Evolutionary conservation across 495 filamentous ascomycete genomes (phyloP).

Genomic region (Aspergillus taichungensis): DNA sequence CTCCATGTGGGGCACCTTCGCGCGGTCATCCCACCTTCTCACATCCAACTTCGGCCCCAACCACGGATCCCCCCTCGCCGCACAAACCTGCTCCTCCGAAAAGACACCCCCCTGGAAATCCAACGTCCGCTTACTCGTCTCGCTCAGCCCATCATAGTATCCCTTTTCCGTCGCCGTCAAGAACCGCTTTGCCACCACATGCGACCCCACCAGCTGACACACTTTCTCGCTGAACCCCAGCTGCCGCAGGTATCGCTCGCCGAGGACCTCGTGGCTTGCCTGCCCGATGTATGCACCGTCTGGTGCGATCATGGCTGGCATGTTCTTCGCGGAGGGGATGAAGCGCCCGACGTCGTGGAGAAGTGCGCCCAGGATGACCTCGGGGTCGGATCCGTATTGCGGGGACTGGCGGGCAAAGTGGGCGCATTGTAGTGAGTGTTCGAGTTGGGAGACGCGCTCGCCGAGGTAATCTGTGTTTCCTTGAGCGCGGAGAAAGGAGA

Average conservation of each 20-base stretch:
- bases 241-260: slow-evolving; percentile 26
- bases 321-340: slow-evolving; percentile 22
- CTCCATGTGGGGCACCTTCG: too few species aligned
- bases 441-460: slow-evolving; percentile 32
- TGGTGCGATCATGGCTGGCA: slow-evolving; percentile 12
- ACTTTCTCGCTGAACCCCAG: slow-evolving; percentile 33
- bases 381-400: slow-evolving; percentile 17
- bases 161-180: slow-evolving; percentile 27
- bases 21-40: slow-evolving; percentile 30
- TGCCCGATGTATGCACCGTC: slow-evolving; percentile 25
- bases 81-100: slow-evolving; percentile 17
- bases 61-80: slow-evolving; percentile 21
- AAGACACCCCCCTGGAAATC: slow-evolving; percentile 31
- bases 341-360: slow-evolving; percentile 39
- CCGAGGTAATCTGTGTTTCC: slow-evolving; percentile 25
- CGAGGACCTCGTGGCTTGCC: slow-evolving; percentile 29
- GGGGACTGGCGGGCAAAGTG: slow-evolving; percentile 20
- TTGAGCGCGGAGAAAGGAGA: slow-evolving; percentile 17
- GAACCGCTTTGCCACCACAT: slow-evolving; percentile 37
- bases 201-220: slow-evolving; percentile 26
- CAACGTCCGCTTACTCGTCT: slow-evolving; percentile 30
- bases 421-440: slow-evolving; percentile 37
- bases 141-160: slow-evolving; percentile 29
- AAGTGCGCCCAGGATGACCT: slow-evolving; percentile 29
- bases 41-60: slow-evolving; percentile 26